Conservation (phyloP, 2,329 filamentous ascomycete genomes). For the Stachybotrys echinatus region DNA sequence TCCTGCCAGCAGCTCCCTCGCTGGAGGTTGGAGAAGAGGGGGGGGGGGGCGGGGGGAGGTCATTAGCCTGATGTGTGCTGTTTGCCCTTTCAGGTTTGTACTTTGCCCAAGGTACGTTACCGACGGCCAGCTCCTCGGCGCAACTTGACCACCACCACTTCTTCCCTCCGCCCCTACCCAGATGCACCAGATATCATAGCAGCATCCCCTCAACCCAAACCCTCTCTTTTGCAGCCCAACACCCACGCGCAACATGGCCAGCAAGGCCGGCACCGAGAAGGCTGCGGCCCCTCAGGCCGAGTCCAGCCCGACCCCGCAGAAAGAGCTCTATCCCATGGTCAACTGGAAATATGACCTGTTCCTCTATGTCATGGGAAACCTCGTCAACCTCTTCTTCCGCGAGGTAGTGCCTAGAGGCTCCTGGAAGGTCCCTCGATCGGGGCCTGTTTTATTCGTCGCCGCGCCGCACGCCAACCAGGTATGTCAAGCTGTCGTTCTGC, state of each 20-base stretch:
- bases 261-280: conserved; percentile 14
- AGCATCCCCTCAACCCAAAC: neutral
- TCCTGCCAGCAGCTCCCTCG: neutral
- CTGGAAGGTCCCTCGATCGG: conserved; percentile 87
- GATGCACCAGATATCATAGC: no score
- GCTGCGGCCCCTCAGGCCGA: conserved; percentile 17
- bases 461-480: conserved; percentile 96
- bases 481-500: conserved; percentile 17
- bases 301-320: conserved; percentile 22
- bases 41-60: no score
- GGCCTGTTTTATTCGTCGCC: conserved; percentile 90
- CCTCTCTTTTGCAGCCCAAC: neutral
- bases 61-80: no score
- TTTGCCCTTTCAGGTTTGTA: no score
- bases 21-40: no score
- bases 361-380: conserved; percentile 70
- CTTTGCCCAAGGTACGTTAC: no score
- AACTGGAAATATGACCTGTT: conserved; percentile 73
- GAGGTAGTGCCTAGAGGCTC: conserved; percentile 93
- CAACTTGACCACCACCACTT: no score
- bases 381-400: conserved; percentile 95
- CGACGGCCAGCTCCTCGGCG: no score
- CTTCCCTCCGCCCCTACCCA: no score
- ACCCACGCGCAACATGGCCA: conserved; percentile 5
- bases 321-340: conserved; percentile 64